A percentile compares a stretch with the other conserved stretches of the same genome.
Evolutionary conservation across 345 rosid genomes (phyloP).

Genomic region (Punica granatum): DNA sequence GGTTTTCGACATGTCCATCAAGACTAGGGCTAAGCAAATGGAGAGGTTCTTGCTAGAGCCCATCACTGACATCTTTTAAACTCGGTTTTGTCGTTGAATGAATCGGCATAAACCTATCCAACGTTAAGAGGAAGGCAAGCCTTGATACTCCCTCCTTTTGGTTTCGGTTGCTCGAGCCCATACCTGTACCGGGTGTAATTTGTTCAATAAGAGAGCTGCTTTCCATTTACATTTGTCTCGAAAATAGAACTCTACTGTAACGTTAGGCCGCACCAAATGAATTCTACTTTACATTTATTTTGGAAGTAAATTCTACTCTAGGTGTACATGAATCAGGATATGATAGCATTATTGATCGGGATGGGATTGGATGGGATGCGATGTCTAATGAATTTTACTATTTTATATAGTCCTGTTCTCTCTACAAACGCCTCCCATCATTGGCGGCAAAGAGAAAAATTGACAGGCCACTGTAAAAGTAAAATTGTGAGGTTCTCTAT

Average conservation of each 20-base stretch:
- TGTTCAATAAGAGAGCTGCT: neutral
- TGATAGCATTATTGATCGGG: too few relatives aligned
- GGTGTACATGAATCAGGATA: too few relatives aligned
- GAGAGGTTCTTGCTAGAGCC: constrained; percentile 90
- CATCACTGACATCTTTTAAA: constrained; percentile 6
- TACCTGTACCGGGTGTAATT: neutral
- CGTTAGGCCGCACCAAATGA: too few relatives aligned
- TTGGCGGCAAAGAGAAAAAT: too few relatives aligned
- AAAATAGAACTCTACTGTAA: neutral
- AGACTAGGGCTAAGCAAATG: constrained; percentile 84
- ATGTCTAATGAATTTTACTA: too few relatives aligned
- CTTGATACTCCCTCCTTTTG: neutral
- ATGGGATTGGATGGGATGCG: too few relatives aligned
- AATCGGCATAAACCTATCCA: neutral
- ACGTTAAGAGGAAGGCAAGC: neutral
- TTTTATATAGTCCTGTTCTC: too few relatives aligned
- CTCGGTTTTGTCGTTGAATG: neutral
- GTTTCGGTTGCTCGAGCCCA: neutral
- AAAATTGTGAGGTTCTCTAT: too few relatives aligned
- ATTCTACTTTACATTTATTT: too few relatives aligned
- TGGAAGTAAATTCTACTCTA: too few relatives aligned
- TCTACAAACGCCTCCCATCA: too few relatives aligned
- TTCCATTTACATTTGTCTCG: neutral
- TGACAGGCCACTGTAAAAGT: too few relatives aligned
- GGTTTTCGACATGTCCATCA: constrained; percentile 95